Percentiles rank a stretch among this genome's conserved stretches.
phyloP scores from a whole-genome alignment of 257 asterid species.

The Osmanthus fragrans region DNA sequence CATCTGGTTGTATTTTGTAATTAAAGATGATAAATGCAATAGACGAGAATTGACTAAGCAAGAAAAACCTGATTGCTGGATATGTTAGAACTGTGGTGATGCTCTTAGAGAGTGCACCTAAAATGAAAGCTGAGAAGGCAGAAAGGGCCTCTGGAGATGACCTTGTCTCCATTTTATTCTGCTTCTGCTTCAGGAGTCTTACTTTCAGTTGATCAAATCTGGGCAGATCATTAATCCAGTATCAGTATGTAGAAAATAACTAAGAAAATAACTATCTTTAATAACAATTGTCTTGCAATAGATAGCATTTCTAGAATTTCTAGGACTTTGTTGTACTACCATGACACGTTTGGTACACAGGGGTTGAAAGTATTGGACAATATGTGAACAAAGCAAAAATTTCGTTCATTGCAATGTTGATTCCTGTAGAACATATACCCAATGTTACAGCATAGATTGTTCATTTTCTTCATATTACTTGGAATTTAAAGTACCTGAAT shows the following conservation, averaged over 20 bases:
- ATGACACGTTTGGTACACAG: no score
- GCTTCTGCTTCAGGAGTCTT: conserved; percentile 50
- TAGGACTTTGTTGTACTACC: no score
- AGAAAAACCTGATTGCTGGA: conserved; percentile 67
- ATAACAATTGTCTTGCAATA: background rate
- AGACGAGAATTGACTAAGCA: background rate
- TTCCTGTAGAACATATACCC: background rate
- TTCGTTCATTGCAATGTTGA: no score
- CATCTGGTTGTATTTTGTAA: conserved; percentile 45
- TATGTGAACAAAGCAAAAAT: no score
- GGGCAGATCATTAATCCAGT: conserved; percentile 23
- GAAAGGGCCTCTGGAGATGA: conserved; percentile 71
- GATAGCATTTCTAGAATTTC: no score
- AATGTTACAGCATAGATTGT: no score
- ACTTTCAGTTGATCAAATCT: conserved; percentile 88
- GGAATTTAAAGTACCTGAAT: conserved; percentile 63
- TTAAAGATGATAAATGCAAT: background rate
- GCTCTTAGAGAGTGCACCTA: conserved; percentile 83
- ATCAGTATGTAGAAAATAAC: background rate
- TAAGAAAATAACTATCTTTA: no score
- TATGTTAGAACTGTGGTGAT: conserved; percentile 82
- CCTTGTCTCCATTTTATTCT: conserved; percentile 33
- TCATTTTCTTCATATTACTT: background rate
- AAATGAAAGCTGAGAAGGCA: conserved; percentile 73
- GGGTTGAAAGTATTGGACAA: no score